Conservation (phyloP, 1,284 basidiomycete genomes). For the Leccinum griseonigrum region DNA sequence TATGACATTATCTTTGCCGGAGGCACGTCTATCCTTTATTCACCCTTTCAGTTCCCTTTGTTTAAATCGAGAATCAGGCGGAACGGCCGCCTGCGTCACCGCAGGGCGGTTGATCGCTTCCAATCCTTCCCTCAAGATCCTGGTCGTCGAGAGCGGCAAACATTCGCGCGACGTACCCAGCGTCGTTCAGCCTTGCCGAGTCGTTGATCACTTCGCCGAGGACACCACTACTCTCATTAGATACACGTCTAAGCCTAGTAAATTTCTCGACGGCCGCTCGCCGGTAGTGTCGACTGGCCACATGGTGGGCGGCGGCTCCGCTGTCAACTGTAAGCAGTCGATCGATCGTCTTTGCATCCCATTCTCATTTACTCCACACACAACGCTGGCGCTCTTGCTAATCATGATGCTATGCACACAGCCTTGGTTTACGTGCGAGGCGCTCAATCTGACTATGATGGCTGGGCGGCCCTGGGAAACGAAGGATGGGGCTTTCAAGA, state of each 20-base stretch:
- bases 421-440: conserved; percentile 54
- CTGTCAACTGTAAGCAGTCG: conserved; percentile 7
- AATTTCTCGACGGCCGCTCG: conserved; percentile 5
- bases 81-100: conserved; percentile 21
- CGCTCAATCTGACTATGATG: conserved; percentile 54
- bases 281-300: conserved; percentile 4
- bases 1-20: conserved; percentile 52
- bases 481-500: conserved; percentile 46
- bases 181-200: conserved; percentile 6
- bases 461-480: conserved; percentile 50
- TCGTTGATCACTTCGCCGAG: background rate
- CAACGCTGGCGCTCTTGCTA: background rate
- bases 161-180: conserved; percentile 4
- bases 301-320: conserved; percentile 4
- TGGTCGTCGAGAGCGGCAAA: background rate
- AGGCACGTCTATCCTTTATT: conserved; percentile 30
- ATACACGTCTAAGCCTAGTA: conserved; percentile 3
- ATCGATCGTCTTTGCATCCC: too few relatives aligned
- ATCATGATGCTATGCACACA: conserved; percentile 18
- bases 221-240: conserved; percentile 1
- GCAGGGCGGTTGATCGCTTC: conserved; percentile 17
- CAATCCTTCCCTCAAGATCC: conserved; percentile 21
- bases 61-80: conserved; percentile 11
- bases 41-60: background rate
- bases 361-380: background rate